These are phyloP conservation scores for Yarrowia keelungensis DNA, from an alignment of 805 yeast species.

Conservation along the genomic window DNA sequence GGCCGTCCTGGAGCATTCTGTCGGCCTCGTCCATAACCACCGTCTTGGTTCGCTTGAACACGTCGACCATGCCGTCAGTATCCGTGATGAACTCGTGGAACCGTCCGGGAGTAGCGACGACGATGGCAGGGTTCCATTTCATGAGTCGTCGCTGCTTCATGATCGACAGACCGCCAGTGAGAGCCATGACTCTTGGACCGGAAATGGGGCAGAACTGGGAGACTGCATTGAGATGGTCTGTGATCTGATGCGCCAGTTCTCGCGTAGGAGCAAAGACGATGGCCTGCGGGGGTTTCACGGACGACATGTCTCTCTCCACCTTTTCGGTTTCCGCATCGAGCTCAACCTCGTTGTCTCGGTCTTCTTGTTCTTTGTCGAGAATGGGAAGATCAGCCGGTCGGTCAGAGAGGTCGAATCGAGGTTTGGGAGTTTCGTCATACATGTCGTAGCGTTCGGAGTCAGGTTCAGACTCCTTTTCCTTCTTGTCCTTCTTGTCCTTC, in stretches of 20 bases:
- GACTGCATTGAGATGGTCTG: slow-evolving; percentile 67
- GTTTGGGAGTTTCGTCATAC: slow-evolving; percentile 11
- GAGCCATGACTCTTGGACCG: slow-evolving; percentile 66
- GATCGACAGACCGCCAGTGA: slow-evolving; percentile 95
- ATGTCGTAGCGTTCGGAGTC: not conserved
- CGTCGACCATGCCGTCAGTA: slow-evolving; percentile 49
- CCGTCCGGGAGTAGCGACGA: slow-evolving; percentile 97
- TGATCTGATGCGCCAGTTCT: slow-evolving; percentile 94
- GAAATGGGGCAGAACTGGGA: slow-evolving; percentile 61
- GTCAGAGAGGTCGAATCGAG: not conserved
- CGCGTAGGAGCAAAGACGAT: slow-evolving; percentile 93
- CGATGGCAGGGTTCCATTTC: slow-evolving; percentile 69
- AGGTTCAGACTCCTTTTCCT: not conserved
- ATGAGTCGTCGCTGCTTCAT: slow-evolving; percentile 89
- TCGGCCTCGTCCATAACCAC: slow-evolving; percentile 95
- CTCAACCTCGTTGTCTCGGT: slow-evolving; percentile 40
- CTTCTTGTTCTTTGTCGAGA: slow-evolving; percentile 41
- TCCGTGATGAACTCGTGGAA: slow-evolving; percentile 71
- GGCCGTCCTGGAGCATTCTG: slow-evolving; percentile 92
- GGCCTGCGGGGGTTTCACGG: slow-evolving; percentile 62
- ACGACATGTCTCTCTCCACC: slow-evolving; percentile 38
- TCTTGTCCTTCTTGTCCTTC: not conserved
- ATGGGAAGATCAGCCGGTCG: slow-evolving; percentile 59
- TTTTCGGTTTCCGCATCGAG: slow-evolving; percentile 7
- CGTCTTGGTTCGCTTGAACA: slow-evolving; percentile 56